Evolutionary conservation across 108 stramenopile species (phyloP).

Genomic region (Stephanodiscus minutulus): DNA sequence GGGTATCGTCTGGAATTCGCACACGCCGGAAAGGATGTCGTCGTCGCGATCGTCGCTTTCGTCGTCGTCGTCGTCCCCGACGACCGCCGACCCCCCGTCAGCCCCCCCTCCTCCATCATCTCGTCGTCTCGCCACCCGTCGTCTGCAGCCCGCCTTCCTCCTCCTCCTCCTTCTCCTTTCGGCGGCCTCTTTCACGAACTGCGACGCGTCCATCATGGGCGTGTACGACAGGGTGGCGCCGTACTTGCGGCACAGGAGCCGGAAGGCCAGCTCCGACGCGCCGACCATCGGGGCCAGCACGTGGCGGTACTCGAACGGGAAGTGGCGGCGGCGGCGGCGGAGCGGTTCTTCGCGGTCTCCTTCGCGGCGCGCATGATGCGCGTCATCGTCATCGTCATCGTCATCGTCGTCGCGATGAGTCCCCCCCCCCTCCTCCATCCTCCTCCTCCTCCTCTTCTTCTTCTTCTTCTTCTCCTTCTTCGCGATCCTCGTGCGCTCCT

Average conservation of each 20-base stretch:
- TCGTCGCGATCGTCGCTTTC: not conserved
- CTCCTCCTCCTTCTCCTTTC: not conserved
- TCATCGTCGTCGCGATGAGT: not conserved
- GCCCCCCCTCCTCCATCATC: too few species aligned
- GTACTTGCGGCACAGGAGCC: constrained; percentile 93
- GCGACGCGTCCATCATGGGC: constrained; percentile 94
- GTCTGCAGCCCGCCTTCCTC: too few species aligned
- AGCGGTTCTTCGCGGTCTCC: too few species aligned
- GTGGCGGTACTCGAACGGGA: constrained; percentile 59
- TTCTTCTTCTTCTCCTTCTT: not conserved
- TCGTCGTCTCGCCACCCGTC: too few species aligned
- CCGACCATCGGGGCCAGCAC: constrained; percentile 98
- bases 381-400: not conserved
- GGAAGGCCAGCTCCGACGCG: constrained; percentile 85
- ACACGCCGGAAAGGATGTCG: constrained; percentile 34
- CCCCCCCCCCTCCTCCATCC: constrained; percentile 1
- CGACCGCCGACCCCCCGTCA: too few species aligned
- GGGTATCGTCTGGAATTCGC: constrained; percentile 81
- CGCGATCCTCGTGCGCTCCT: too few species aligned
- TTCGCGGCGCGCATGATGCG: not conserved
- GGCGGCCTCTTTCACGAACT: constrained; percentile 62
- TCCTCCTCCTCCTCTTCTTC: constrained; percentile 15
- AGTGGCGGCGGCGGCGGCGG: constrained; percentile 17
- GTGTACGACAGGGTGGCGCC: constrained; percentile 94
- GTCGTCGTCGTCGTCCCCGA: too few species aligned